A percentile compares a stretch with the other conserved stretches of the same genome.
phyloP scores from a whole-genome alignment of 2,329 filamentous ascomycete species.

The Cucurbitaria berberidis region DNA sequence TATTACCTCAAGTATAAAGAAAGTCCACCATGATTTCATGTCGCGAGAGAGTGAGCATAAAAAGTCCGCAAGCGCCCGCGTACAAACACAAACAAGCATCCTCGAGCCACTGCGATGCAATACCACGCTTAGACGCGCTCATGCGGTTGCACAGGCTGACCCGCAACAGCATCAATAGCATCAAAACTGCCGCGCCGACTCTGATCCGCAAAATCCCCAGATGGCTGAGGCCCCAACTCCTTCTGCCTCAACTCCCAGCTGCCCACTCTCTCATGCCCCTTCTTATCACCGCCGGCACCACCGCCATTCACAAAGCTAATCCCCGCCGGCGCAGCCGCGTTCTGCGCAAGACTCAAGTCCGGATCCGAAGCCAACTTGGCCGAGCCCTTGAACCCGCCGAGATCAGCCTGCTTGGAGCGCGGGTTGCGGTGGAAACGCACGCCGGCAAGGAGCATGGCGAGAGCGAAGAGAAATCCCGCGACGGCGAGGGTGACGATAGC shows the following conservation, averaged over 20 bases:
- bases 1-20: neutral
- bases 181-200: constrained; percentile 53
- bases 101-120: no score
- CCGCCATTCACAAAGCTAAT: constrained; percentile 29
- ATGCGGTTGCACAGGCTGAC: constrained; percentile 53
- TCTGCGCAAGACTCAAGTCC: constrained; percentile 57
- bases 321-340: constrained; percentile 45
- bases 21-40: neutral
- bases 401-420: constrained; percentile 37
- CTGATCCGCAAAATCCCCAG: constrained; percentile 27
- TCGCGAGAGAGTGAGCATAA: neutral
- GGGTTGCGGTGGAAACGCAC: constrained; percentile 52
- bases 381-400: constrained; percentile 64
- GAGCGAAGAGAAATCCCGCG: constrained; percentile 50
- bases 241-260: constrained; percentile 63
- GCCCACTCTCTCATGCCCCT: constrained; percentile 59
- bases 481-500: constrained; percentile 59
- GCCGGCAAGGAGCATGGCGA: constrained; percentile 54
- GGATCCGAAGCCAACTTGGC: constrained; percentile 61
- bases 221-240: constrained; percentile 28
- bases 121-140: constrained; percentile 55
- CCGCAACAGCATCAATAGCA: constrained; percentile 51
- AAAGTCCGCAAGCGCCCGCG: neutral
- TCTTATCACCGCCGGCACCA: constrained; percentile 13
- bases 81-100: no score